A percentile compares a stretch with the other conserved stretches of the same genome.
Evolutionary conservation across 2,329 filamentous ascomycete genomes (phyloP).

Genomic region (Venturia pyrina): DNA sequence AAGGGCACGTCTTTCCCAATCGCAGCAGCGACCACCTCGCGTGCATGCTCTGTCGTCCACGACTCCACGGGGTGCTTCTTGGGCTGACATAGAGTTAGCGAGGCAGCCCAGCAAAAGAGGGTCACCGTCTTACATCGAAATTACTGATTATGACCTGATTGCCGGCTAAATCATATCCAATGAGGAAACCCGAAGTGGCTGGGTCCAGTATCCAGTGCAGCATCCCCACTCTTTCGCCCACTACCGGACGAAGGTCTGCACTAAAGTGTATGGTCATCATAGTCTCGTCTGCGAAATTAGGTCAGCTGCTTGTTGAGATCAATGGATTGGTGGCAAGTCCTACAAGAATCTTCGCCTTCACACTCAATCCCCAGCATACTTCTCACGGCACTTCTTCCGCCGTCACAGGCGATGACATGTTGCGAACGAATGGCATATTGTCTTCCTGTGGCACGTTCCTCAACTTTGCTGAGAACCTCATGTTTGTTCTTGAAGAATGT

Average conservation of each 20-base stretch:
- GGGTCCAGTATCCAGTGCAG: conserved; percentile 37
- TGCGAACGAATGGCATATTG: conserved; percentile 22
- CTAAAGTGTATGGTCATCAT: conserved; percentile 41
- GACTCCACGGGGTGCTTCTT: conserved; percentile 25
- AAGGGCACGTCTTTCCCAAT: conserved; percentile 26
- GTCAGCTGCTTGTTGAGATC: neutral
- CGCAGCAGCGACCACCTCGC: conserved; percentile 23
- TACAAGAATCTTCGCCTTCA: conserved; percentile 31
- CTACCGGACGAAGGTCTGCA: conserved; percentile 29
- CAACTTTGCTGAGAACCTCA: conserved; percentile 21
- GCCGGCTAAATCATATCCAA: conserved; percentile 32
- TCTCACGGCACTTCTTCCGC: conserved; percentile 25
- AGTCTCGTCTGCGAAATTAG: conserved; percentile 26
- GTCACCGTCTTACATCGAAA: conserved; percentile 22
- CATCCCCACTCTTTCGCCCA: conserved; percentile 32
- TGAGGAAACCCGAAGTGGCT: conserved; percentile 33
- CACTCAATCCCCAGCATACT: conserved; percentile 25
- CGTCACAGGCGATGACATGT: conserved; percentile 30
- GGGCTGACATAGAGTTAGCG: conserved; percentile 3
- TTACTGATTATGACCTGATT: conserved; percentile 37
- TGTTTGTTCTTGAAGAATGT: conserved; percentile 12
- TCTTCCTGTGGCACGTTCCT: conserved; percentile 20
- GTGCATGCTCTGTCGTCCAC: conserved; percentile 28
- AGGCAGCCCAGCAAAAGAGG: neutral
- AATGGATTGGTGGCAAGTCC: neutral